Percentiles rank a stretch among this genome's conserved stretches.
These are phyloP conservation scores for Saturnispora dispora DNA, from an alignment of 805 yeast genomes.

Conservation along the genomic window DNA sequence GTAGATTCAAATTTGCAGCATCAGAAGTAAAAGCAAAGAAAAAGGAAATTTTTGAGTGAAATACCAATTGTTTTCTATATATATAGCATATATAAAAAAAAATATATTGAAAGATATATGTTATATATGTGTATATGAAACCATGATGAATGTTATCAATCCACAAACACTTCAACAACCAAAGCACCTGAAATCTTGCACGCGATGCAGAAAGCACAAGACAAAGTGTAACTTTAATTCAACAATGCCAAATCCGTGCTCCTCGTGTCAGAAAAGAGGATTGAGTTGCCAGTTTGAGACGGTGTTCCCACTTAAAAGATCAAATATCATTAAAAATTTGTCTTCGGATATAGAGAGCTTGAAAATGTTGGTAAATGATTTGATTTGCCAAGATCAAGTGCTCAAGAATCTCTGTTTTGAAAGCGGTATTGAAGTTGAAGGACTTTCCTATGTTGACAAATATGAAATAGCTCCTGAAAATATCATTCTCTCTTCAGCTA, in stretches of 20 bases:
- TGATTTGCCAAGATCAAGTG: slow-evolving; percentile 21
- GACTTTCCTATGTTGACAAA: slow-evolving; percentile 22
- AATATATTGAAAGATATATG: neutral
- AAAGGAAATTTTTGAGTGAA: neutral
- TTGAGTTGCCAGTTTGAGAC: slow-evolving; percentile 46
- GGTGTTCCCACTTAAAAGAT: slow-evolving; percentile 43
- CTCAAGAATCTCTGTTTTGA: slow-evolving; percentile 20
- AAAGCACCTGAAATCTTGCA: slow-evolving; percentile 46
- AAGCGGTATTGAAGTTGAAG: slow-evolving; percentile 24
- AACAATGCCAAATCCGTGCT: slow-evolving; percentile 47
- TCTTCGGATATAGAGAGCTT: slow-evolving; percentile 26
- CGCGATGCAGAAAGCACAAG: slow-evolving; percentile 57
- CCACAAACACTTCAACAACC: slow-evolving; percentile 24
- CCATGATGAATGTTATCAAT: neutral
- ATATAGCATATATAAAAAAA: no score
- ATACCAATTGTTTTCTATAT: no score
- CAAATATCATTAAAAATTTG: slow-evolving; percentile 31
- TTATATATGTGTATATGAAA: neutral
- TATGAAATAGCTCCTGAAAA: neutral
- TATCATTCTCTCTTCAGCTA: neutral
- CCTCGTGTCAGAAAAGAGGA: slow-evolving; percentile 45
- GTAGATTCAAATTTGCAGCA: neutral
- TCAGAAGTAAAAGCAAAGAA: neutral
- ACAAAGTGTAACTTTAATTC: slow-evolving; percentile 52
- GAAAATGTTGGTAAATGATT: slow-evolving; percentile 22